Base-by-base conservation (phyloP, 352 stramenopile genomes). In the Halophytophthora polymorphica region DNA sequence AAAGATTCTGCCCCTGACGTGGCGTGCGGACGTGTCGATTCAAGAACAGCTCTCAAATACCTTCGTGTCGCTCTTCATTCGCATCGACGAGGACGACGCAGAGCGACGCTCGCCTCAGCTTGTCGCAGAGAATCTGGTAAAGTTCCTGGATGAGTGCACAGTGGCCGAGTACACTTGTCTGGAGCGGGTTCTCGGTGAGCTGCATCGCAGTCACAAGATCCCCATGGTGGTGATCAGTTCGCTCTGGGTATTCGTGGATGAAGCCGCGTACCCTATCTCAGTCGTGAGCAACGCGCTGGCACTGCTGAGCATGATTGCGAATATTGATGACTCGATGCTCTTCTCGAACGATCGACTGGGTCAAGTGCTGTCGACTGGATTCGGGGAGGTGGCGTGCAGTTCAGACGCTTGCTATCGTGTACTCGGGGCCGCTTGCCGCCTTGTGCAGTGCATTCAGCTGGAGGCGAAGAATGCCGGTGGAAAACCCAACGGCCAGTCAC, bases 11-110 rank as follows among this genome's bases (percentile, higher is more conserved):
- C 79, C 84, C 13, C 70, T 98, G 1, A 97, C 97, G 54, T 98
- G 88, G 87, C 89, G 88, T 29, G 76, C 73, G 1, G 90, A 98
- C 43, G 60, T 83, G 43, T 84, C 69, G 1, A 92, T 98, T 37
- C 86, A 95, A 59, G 89, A 97, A 11, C 86, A 97, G 60, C 77
- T 98, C 10, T 64, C 96, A 0, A 90, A 84, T 36, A 95, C 90
- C 2, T 90, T 94, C 35, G 67, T 80, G 13, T 61, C 69, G 35
- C 48, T 90, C 4, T 90, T 90, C 35, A 74, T 93, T 33, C 55
- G 61, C 18, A 78, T 83, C 43, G 64, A 79, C 43, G 42, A 61
- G 18, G 61, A 70, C 15, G 67, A 85, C n/a, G 33, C 51, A 23
- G 69, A 78, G 11, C 61, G 73, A 2, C 55, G 64, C 13, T 68